phyloP scores from a whole-genome alignment of 345 rosid species.

The Salix koriyanagi region DNA sequence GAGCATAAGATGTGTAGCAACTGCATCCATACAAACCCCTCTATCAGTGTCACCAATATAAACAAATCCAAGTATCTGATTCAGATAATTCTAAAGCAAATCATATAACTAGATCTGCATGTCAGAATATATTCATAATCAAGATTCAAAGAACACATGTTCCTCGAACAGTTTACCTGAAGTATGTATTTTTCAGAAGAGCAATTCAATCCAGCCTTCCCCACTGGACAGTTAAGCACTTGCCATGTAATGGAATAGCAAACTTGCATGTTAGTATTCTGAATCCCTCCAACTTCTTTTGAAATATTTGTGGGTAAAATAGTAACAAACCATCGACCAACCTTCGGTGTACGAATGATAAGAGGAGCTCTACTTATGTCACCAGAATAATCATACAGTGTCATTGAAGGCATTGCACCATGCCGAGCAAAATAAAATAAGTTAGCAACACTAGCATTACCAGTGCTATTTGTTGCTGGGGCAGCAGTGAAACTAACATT shows the following conservation, averaged over 20 bases:
- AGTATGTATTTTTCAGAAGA: conserved; percentile 54
- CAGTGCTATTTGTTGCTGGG: conserved; percentile 24
- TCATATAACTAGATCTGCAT: background rate
- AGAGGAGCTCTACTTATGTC: conserved; percentile 51
- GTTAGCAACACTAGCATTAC: conserved; percentile 25
- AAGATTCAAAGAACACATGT: background rate
- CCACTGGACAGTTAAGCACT: conserved; percentile 62
- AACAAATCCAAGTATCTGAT: background rate
- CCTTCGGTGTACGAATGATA: conserved; percentile 57
- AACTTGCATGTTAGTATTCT: conserved; percentile 28
- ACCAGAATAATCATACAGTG: conserved; percentile 65
- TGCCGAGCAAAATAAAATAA: conserved; percentile 66
- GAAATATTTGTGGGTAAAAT: conserved; percentile 45
- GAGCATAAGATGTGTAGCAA: too few species aligned
- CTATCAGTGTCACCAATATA: too few species aligned
- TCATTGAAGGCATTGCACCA: conserved; percentile 69
- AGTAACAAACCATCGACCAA: conserved; percentile 80
- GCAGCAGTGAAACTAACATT: conserved; percentile 35
- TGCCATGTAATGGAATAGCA: conserved; percentile 69
- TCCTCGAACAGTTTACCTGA: conserved; percentile 44
- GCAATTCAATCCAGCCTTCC: conserved; percentile 81
- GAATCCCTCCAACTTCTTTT: conserved; percentile 32
- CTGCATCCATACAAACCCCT: too few species aligned
- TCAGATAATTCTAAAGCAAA: background rate
- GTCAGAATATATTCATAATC: background rate